Conservation (phyloP, 352 stramenopile species). For the Phytophthora kernoviae region DNA sequence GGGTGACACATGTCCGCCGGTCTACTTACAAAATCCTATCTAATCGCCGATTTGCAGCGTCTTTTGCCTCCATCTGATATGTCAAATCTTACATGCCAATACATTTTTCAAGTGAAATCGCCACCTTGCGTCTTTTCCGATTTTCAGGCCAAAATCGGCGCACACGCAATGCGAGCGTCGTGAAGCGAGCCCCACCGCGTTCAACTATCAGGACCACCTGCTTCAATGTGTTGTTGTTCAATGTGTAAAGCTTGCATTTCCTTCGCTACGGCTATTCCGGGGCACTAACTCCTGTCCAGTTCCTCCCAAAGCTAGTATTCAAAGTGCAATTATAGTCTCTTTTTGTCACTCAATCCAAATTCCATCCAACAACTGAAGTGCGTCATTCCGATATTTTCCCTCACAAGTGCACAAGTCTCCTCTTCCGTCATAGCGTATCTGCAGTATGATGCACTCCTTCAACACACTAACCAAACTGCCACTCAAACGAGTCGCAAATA, state of each 20-base stretch:
- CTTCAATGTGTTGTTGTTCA: conserved; percentile 12
- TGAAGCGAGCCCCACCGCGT: too few relatives aligned
- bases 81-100: conserved; percentile 8
- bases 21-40: neutral
- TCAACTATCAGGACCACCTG: neutral
- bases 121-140: neutral
- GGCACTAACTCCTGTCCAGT: too few relatives aligned
- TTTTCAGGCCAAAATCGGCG: conserved; percentile 6
- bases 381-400: conserved; percentile 23
- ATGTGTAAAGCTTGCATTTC: conserved; percentile 16
- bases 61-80: conserved; percentile 13
- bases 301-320: too few relatives aligned
- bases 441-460: conserved; percentile 28
- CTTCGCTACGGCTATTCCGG: neutral
- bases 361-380: conserved; percentile 19
- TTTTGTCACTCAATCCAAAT: too few relatives aligned
- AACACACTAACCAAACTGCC: conserved; percentile 26
- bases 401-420: conserved; percentile 8
- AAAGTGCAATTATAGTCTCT: too few relatives aligned
- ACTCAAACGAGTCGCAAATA: conserved; percentile 14
- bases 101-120: conserved; percentile 17
- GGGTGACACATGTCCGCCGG: neutral
- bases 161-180: conserved; percentile 17
- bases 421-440: neutral
- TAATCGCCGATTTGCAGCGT: conserved; percentile 5